These are phyloP conservation scores for Starmera amethionina DNA, from an alignment of 805 yeast genomes.

Conservation along the genomic window DNA sequence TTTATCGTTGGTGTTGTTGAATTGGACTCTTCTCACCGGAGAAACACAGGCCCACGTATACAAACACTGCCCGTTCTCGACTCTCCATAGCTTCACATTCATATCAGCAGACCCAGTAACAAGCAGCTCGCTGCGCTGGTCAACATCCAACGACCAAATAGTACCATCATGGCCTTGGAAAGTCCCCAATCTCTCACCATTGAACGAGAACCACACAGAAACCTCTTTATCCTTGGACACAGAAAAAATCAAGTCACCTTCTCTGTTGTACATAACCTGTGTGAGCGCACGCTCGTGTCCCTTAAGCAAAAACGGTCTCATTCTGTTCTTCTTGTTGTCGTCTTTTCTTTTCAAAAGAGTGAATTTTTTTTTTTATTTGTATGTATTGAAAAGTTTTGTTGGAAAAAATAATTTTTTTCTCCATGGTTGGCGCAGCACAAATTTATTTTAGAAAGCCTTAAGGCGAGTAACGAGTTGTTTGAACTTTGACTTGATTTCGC, in stretches of 20 bases:
- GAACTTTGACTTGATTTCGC: too few relatives aligned
- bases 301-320: slow-evolving; percentile 67
- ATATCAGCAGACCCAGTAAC: slow-evolving; percentile 91
- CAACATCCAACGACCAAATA: slow-evolving; percentile 89
- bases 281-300: slow-evolving; percentile 98
- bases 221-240: slow-evolving; percentile 88
- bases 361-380: neutral
- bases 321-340: slow-evolving; percentile 14
- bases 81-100: slow-evolving; percentile 76
- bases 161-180: slow-evolving; percentile 86
- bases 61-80: slow-evolving; percentile 65
- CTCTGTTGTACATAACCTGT: slow-evolving; percentile 90
- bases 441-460: too few relatives aligned
- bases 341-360: neutral
- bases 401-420: slow-evolving; percentile 1
- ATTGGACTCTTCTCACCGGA: slow-evolving; percentile 88
- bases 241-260: slow-evolving; percentile 89
- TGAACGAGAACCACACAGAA: slow-evolving; percentile 87
- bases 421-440: slow-evolving; percentile 1
- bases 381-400: neutral
- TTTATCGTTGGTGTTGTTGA: slow-evolving; percentile 61
- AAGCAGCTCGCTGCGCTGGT: slow-evolving; percentile 53
- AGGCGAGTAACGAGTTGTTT: too few relatives aligned
- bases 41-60: slow-evolving; percentile 66
- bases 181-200: slow-evolving; percentile 96